Conservation (phyloP, 202 grass and related monocot genomes). For the Schoenoplectus triqueter region DNA sequence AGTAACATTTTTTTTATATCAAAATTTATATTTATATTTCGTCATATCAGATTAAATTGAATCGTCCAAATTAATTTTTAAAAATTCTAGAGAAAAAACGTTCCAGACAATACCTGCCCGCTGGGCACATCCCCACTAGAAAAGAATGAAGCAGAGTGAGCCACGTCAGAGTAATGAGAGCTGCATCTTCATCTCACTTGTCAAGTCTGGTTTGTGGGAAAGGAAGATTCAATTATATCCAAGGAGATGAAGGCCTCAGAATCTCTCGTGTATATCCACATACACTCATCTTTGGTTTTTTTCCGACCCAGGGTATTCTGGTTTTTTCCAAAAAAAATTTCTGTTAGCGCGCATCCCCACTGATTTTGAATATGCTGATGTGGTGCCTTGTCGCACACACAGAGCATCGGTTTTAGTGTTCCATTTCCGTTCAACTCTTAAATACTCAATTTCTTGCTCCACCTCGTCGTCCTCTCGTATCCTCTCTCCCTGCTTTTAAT, state of each 20-base stretch:
- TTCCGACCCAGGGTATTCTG: background rate
- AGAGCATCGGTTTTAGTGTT: background rate
- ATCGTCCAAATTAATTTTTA: too few species aligned
- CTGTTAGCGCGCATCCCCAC: conserved; percentile 13
- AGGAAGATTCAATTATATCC: conserved; percentile 18
- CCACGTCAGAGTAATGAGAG: conserved; percentile 29
- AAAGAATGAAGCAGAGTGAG: conserved; percentile 34
- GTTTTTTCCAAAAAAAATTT: conserved; percentile 21
- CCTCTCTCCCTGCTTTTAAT: background rate
- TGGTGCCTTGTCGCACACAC: conserved; percentile 36
- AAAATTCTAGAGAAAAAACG: too few species aligned
- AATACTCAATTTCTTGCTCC: background rate
- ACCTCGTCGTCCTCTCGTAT: background rate
- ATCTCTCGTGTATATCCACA: conserved; percentile 33
- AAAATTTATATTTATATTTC: too few species aligned
- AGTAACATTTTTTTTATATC: too few species aligned
- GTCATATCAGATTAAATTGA: too few species aligned
- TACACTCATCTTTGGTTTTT: background rate
- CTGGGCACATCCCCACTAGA: background rate
- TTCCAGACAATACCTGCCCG: too few species aligned
- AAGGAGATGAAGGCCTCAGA: background rate
- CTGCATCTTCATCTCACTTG: conserved; percentile 27
- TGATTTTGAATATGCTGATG: conserved; percentile 35
- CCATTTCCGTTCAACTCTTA: background rate
- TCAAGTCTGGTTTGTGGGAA: conserved; percentile 23